Base-by-base conservation (phyloP, 176 grass and related monocot species). In the Oryza punctata region DNA sequence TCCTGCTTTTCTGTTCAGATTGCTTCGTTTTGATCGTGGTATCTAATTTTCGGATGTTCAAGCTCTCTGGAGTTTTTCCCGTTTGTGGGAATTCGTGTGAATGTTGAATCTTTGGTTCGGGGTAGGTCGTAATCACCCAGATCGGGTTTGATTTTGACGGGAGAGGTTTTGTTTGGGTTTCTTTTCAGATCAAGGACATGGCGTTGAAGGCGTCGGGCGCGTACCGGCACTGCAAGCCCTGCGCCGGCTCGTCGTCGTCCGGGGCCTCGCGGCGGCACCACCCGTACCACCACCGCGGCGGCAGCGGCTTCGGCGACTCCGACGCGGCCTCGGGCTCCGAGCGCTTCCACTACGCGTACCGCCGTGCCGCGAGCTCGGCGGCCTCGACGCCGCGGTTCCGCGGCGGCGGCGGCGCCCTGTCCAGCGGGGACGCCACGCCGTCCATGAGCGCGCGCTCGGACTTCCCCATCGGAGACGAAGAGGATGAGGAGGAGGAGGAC, bases 211-310 rank as follows among this genome's bases (percentile, higher is more conserved):
- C 96, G 47, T 95, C 96, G 67, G 96, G 87, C 14, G 93, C 91
- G 50, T 98, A 98, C 89, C 75, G 96, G 33, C 96, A 98, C 93
- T 98, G 96, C 87, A 98, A 98, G 57, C 96, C 96, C 10, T 98
- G 93, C 82, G 88, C 74, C 0, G 93, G 93, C 44, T 91, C 89
- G 18, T 91, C 89, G 18, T 91, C 91, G 18, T 75, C 84, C 24
- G 84, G 68, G 73, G 80, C 50, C 1, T 84, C 85, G 50, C 76
- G 80, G 3, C 80, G 89, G 30, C 85, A 91, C 64, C 89, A 91
- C 85, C 85, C 89, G 50, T 91, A 91, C 75, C 80, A 91, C 76
- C 89, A 87, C 80, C 80, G 85, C 24, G 76, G 85, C 25, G 69
- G 80, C 84, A 70, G 84, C 75, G 84, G 12, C 18, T 86, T 83